A percentile compares a stretch with the other conserved stretches of the same genome.
phyloP scores from a whole-genome alignment of 1,284 basidiomycete genomes.

The Blastosporella zonata region DNA sequence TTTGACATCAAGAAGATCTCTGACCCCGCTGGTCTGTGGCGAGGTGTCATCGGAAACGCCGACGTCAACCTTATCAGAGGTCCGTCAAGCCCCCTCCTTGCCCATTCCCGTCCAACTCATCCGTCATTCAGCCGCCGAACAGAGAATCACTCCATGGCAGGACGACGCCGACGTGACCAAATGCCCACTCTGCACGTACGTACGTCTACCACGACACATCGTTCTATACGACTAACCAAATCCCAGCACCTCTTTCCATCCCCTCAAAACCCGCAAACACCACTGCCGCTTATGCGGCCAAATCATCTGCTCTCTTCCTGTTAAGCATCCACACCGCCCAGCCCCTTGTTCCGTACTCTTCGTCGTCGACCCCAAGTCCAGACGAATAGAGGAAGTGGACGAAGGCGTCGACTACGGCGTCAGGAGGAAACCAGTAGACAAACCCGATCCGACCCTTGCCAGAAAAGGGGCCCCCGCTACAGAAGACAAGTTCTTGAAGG shows the following conservation, averaged over 20 bases:
- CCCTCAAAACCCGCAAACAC: conserved; percentile 91
- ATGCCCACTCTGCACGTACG: conserved; percentile 86
- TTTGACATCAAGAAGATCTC: conserved; percentile 48
- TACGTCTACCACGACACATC: neutral
- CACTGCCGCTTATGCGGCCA: conserved; percentile 94
- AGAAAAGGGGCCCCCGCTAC: conserved; percentile 43
- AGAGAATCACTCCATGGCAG: conserved; percentile 94
- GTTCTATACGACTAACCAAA: neutral
- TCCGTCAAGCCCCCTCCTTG: conserved; percentile 23
- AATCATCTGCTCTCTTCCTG: conserved; percentile 89
- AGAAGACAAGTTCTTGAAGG: conserved; percentile 79
- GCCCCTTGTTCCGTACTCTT: conserved; percentile 77
- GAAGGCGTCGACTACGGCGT: conserved; percentile 88
- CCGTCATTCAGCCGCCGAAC: conserved; percentile 67
- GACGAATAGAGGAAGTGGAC: conserved; percentile 78
- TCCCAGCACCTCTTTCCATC: conserved; percentile 76
- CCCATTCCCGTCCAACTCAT: conserved; percentile 9
- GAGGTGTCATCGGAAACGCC: conserved; percentile 43
- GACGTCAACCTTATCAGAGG: conserved; percentile 59
- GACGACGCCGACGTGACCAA: conserved; percentile 73
- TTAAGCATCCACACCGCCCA: conserved; percentile 68
- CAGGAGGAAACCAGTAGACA: conserved; percentile 40
- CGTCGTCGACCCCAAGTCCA: conserved; percentile 72
- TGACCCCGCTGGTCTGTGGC: conserved; percentile 62
- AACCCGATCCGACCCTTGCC: conserved; percentile 10